phyloP scores from a whole-genome alignment of 2,329 filamentous ascomycete species.

The Fusarium chaquense region DNA sequence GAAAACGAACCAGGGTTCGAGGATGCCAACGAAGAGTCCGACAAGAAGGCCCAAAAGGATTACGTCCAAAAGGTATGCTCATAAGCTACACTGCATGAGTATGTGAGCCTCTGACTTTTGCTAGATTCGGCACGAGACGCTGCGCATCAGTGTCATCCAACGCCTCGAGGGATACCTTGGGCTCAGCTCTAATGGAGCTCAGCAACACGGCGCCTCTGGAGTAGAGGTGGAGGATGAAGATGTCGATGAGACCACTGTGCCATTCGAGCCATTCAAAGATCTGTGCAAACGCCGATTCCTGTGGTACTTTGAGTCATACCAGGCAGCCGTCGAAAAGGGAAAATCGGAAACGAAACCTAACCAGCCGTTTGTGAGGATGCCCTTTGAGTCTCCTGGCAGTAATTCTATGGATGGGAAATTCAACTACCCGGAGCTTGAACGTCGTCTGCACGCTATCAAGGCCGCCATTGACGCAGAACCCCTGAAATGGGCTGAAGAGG shows the following conservation, averaged over 20 bases:
- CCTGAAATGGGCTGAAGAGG: constrained; percentile 76
- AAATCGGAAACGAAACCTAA: constrained; percentile 72
- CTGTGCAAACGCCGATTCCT: constrained; percentile 91
- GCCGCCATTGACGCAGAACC: constrained; percentile 78
- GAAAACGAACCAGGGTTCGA: constrained; percentile 97
- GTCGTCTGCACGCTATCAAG: constrained; percentile 76
- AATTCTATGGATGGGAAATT: constrained; percentile 92
- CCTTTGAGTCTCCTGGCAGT: constrained; percentile 76
- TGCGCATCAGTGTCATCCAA: constrained; percentile 87
- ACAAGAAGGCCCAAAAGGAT: constrained; percentile 78
- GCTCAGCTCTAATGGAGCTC: constrained; percentile 66
- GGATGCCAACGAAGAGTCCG: constrained; percentile 72
- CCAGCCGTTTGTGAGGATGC: constrained; percentile 80
- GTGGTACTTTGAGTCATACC: constrained; percentile 95
- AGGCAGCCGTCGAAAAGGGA: constrained; percentile 76
- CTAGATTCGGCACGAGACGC: constrained; percentile 89
- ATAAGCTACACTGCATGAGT: background rate
- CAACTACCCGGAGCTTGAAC: constrained; percentile 80
- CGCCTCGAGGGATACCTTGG: constrained; percentile 83
- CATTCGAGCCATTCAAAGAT: constrained; percentile 90
- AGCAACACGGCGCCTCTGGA: constrained; percentile 44
- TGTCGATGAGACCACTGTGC: constrained; percentile 65
- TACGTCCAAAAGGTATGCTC: constrained; percentile 80
- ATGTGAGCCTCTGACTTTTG: constrained; percentile 21
- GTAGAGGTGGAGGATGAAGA: constrained; percentile 61